A percentile compares a stretch with the other conserved stretches of the same genome.
Conservation (phyloP, 441 rosid species). For the Pelargonium hybrid region DNA sequence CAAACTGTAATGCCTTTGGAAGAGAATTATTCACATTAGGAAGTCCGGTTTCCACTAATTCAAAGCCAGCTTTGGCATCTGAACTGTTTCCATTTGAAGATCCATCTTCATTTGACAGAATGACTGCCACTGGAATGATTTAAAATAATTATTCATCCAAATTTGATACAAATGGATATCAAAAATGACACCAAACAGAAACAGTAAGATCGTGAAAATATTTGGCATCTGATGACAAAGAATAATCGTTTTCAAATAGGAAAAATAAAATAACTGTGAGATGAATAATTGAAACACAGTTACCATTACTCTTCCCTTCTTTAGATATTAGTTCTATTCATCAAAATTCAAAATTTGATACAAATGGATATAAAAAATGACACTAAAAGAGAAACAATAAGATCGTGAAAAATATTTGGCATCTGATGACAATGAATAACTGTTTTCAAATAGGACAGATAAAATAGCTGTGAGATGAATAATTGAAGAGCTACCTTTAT, state of each 20-base stretch:
- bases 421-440: neutral
- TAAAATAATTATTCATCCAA: too few species aligned
- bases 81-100: neutral
- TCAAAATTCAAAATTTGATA: neutral
- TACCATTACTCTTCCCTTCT: neutral
- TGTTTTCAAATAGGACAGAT: neutral
- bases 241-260: neutral
- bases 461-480: neutral
- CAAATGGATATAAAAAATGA: neutral
- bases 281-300: neutral
- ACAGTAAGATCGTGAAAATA: neutral
- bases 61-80: neutral
- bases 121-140: neutral
- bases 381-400: too few species aligned
- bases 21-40: neutral
- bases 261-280: neutral
- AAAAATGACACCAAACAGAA: neutral
- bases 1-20: constrained; percentile 10
- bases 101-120: neutral
- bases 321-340: too few species aligned
- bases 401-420: neutral
- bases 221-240: neutral
- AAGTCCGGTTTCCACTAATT: neutral
- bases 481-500: neutral
- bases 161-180: neutral